Evolutionary conservation across 495 filamentous ascomycete genomes (phyloP).

Genomic region (Pyronema omphalodes): DNA sequence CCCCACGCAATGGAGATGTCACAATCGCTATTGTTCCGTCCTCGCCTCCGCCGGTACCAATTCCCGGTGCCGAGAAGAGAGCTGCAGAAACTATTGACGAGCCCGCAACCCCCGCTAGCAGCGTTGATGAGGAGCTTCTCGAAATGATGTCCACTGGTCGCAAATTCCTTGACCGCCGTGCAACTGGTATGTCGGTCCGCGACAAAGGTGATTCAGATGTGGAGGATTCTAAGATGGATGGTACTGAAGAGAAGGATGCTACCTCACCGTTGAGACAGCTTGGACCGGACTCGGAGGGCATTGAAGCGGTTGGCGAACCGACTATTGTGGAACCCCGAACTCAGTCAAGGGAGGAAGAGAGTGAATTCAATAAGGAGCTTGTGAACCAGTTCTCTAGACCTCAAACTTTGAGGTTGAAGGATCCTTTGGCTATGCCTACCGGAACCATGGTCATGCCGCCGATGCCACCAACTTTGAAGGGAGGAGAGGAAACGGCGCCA

Average conservation of each 20-base stretch:
- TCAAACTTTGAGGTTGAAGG: constrained; percentile 23
- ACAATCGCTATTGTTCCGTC: background rate
- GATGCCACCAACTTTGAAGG: constrained; percentile 17
- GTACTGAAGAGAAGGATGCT: background rate
- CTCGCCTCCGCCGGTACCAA: background rate
- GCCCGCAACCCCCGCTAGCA: constrained; percentile 1
- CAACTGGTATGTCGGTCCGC: background rate
- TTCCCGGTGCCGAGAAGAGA: background rate
- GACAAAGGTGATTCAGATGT: background rate
- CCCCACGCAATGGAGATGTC: background rate
- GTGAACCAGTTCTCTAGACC: constrained; percentile 21
- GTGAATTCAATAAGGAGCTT: constrained; percentile 17
- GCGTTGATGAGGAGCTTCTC: constrained; percentile 14
- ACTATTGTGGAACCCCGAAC: constrained; percentile 14
- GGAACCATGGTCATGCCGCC: constrained; percentile 18
- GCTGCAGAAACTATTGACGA: background rate
- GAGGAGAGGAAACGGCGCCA: constrained; percentile 17
- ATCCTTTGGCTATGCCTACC: constrained; percentile 23
- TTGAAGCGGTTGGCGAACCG: constrained; percentile 18
- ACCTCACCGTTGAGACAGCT: constrained; percentile 6
- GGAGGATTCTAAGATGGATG: background rate
- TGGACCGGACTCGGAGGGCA: constrained; percentile 21
- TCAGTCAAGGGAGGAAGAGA: constrained; percentile 10
- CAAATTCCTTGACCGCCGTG: constrained; percentile 9
- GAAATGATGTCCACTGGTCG: constrained; percentile 20